Conservation (phyloP, 495 filamentous ascomycete genomes). For the Xylaria venustula region DNA sequence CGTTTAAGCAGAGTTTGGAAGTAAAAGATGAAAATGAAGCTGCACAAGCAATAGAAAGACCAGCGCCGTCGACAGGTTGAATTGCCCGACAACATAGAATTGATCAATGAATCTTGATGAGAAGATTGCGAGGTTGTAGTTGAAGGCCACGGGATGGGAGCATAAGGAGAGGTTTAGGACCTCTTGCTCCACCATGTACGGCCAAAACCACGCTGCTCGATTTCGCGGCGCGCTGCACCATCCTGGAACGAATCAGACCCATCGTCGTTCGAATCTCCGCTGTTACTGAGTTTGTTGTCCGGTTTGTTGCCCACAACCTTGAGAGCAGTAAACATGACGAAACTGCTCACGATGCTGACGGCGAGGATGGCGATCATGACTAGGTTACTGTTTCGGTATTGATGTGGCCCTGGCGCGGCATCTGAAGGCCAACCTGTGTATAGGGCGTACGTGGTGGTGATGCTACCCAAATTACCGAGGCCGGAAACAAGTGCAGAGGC, state of each 20-base stretch:
- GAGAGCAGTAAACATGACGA: conserved; percentile 65
- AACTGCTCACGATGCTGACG: conserved; percentile 69
- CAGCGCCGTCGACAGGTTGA: conserved; percentile 29
- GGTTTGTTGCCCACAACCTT: conserved; percentile 58
- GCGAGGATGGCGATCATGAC: conserved; percentile 85
- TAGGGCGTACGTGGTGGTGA: conserved; percentile 84
- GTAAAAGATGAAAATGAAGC: background rate
- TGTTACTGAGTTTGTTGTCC: conserved; percentile 37
- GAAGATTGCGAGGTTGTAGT: conserved; percentile 17
- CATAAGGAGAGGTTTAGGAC: conserved; percentile 2
- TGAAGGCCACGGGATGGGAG: conserved; percentile 14
- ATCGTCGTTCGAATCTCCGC: conserved; percentile 41
- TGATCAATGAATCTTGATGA: conserved; percentile 8
- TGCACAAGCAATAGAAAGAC: conserved; percentile 26
- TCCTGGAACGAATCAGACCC: conserved; percentile 51
- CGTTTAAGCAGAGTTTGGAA: background rate
- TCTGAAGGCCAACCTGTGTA: conserved; percentile 84
- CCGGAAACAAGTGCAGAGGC: conserved; percentile 83
- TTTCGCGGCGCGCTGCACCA: conserved; percentile 68
- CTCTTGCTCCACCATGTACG: conserved; percentile 51
- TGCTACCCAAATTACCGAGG: conserved; percentile 79
- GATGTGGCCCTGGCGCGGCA: conserved; percentile 60
- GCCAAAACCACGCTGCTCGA: conserved; percentile 64
- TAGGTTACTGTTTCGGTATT: conserved; percentile 80
- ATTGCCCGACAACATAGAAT: conserved; percentile 17